Evolutionary conservation across 208 protist species (phyloP).

Genomic region (Wallacemonas sp.): DNA sequence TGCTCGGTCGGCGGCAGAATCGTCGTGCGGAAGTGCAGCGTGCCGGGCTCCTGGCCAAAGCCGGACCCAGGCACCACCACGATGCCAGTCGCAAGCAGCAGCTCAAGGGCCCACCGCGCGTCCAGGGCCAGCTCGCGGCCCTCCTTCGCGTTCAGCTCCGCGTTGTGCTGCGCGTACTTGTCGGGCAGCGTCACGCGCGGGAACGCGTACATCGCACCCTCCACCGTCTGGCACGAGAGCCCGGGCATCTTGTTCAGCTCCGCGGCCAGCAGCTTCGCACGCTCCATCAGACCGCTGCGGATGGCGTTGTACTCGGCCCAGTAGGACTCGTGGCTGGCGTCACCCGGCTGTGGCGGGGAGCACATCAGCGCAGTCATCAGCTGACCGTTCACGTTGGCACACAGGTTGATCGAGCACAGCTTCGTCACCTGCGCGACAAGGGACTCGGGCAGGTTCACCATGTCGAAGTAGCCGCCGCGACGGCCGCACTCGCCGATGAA

Average conservation of each 20-base stretch:
- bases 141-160: slow-evolving; percentile 57
- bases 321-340: slow-evolving; percentile 91
- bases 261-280: slow-evolving; percentile 64
- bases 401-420: slow-evolving; percentile 94
- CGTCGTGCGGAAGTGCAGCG: slow-evolving; percentile 99
- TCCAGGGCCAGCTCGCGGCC: slow-evolving; percentile 85
- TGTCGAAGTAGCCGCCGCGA: slow-evolving; percentile 98
- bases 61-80: slow-evolving; percentile 95
- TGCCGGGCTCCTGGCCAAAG: slow-evolving; percentile 95
- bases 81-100: slow-evolving; percentile 96
- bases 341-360: slow-evolving; percentile 89
- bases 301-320: slow-evolving; percentile 82
- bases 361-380: slow-evolving; percentile 96
- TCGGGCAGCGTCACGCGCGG: slow-evolving; percentile 90
- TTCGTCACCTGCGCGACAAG: slow-evolving; percentile 94
- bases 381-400: slow-evolving; percentile 96
- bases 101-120: slow-evolving; percentile 94
- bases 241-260: slow-evolving; percentile 93
- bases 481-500: slow-evolving; percentile 97
- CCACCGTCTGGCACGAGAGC: slow-evolving; percentile 89
- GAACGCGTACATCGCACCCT: slow-evolving; percentile 99
- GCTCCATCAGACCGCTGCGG: slow-evolving; percentile 51
- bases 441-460: slow-evolving; percentile 66
- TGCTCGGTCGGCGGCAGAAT: slow-evolving; percentile 97
- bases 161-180: slow-evolving; percentile 68